Conservation (phyloP, 2,329 filamentous ascomycete species). For the Fusarium sp. region DNA sequence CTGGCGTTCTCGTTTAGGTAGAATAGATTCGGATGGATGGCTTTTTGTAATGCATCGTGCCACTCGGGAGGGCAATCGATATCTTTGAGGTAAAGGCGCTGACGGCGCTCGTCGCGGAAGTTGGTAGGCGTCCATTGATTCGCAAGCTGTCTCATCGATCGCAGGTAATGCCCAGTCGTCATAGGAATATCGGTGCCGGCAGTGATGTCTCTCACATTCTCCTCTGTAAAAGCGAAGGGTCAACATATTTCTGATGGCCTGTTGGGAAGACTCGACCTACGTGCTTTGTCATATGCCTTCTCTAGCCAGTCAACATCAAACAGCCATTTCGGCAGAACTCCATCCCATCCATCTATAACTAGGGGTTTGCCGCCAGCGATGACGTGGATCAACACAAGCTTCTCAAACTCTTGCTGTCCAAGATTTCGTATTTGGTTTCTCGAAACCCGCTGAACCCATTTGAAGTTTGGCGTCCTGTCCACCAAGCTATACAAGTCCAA, state of each 20-base stretch:
- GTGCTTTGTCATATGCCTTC: slow-evolving; percentile 81
- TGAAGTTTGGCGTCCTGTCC: slow-evolving; percentile 84
- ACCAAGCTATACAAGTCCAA: slow-evolving; percentile 83
- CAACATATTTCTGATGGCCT: slow-evolving; percentile 18
- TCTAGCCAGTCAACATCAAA: slow-evolving; percentile 88
- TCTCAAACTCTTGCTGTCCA: slow-evolving; percentile 84
- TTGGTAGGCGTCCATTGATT: slow-evolving; percentile 83
- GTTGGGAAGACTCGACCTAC: slow-evolving; percentile 60
- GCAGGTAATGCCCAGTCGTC: slow-evolving; percentile 90
- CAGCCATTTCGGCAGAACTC: slow-evolving; percentile 78
- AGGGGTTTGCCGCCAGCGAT: slow-evolving; percentile 88
- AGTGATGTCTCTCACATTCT: slow-evolving; percentile 85
- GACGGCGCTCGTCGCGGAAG: slow-evolving; percentile 82
- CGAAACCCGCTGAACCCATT: slow-evolving; percentile 85
- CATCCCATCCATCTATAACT: slow-evolving; percentile 90
- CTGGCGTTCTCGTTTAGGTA: slow-evolving; percentile 88
- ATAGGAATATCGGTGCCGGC: slow-evolving; percentile 81
- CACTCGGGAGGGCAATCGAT: slow-evolving; percentile 94
- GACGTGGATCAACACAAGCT: slow-evolving; percentile 85
- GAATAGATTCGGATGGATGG: slow-evolving; percentile 85
- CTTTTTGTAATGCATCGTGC: slow-evolving; percentile 81
- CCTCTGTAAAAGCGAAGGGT: slow-evolving; percentile 66
- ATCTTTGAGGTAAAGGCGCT: slow-evolving; percentile 95
- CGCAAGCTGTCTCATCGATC: slow-evolving; percentile 85
- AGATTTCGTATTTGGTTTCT: slow-evolving; percentile 82